Base-by-base conservation (phyloP, 2,329 filamentous ascomycete genomes). In the Cryoendolithus antarcticus region DNA sequence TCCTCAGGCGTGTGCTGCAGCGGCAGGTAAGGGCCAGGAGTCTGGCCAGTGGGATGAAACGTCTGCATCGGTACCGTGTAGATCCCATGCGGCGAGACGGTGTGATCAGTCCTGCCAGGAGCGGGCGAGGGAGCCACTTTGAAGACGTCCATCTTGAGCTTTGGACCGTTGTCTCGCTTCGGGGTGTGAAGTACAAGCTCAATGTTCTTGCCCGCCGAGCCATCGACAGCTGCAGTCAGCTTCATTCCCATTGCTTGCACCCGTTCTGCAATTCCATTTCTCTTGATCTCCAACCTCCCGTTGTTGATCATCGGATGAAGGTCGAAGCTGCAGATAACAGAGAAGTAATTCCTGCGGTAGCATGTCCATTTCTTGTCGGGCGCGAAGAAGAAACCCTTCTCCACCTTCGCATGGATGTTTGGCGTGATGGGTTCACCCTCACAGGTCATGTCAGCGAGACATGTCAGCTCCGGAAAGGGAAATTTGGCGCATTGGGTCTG, bases 271-370 rank as follows among this genome's bases (percentile, higher is more conserved):
- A 57, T 47, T 41, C 62, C 62, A 30, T 60, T 62, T 24, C 63
- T 60, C 44, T 71, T 70, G 37, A 80, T 60, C 51, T 74, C 82
- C 1, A 80, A 62, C 19, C 76, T 71, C 10, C 63, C 61, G 7
- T 74, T 66, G 40, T 51, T 67, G 57, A 55, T 67, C 67, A 64
- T 79, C 62, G 82, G 82, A 31, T 70, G 68, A 15, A 94, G 64
- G 9, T 72, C 72, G 61, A 80, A 94, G 3, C 81, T 84, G 58
- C 84, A 89, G 37, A 80, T 75, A 38, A 91, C 86, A 0, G 83
- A 80, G 57, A 94, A 91, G 62, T 94, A 94, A 58, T 94, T 94
- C 32, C 88, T 74, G 28, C 86, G 73, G 57, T 94, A 94, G 63
- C 86, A 93, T 0, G 86, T 94, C 86, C 86, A 94, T 51, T 88